phyloP scores from a whole-genome alignment of 352 stramenopile species.

The Pilasporangium apinafurcum region DNA sequence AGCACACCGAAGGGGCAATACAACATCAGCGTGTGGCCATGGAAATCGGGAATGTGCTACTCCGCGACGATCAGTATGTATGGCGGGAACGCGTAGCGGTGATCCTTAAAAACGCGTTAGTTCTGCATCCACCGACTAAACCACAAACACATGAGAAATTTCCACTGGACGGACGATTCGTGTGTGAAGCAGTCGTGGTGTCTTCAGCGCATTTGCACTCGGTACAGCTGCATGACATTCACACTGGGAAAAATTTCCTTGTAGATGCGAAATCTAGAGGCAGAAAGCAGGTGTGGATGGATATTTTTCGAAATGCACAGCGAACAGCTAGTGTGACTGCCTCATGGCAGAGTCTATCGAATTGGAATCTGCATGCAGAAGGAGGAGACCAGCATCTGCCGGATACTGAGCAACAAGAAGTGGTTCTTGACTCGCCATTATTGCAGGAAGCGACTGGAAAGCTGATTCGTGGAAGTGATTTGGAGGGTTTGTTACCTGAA shows the following conservation, averaged over 20 bases:
- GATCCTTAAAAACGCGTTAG: constrained; percentile 27
- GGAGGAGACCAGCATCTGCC: too few species aligned
- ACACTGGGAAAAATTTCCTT: constrained; percentile 31
- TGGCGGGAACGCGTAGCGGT: constrained; percentile 27
- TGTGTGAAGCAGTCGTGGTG: constrained; percentile 49
- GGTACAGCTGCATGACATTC: constrained; percentile 35
- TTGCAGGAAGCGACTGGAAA: constrained; percentile 15
- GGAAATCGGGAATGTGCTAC: constrained; percentile 39
- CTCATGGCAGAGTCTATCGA: constrained; percentile 4
- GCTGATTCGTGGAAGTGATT: constrained; percentile 21
- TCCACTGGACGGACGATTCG: constrained; percentile 28
- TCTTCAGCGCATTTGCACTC: constrained; percentile 55
- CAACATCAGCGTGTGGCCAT: constrained; percentile 15
- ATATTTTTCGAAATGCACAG: constrained; percentile 25
- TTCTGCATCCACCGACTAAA: constrained; percentile 17
- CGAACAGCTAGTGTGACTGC: constrained; percentile 13
- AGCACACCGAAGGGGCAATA: background rate
- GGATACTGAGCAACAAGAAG: background rate
- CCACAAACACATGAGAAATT: constrained; percentile 17
- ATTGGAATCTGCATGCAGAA: too few species aligned
- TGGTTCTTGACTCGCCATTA: constrained; percentile 11
- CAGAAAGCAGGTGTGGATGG: constrained; percentile 53
- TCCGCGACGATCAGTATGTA: constrained; percentile 45
- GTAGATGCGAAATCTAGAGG: constrained; percentile 31
- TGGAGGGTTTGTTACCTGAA: constrained; percentile 18